Evolutionary conservation across 1,284 basidiomycete genomes (phyloP), one percentile per base, ranked within the genome.

Genomic region (Pascua guehoae): DNA sequence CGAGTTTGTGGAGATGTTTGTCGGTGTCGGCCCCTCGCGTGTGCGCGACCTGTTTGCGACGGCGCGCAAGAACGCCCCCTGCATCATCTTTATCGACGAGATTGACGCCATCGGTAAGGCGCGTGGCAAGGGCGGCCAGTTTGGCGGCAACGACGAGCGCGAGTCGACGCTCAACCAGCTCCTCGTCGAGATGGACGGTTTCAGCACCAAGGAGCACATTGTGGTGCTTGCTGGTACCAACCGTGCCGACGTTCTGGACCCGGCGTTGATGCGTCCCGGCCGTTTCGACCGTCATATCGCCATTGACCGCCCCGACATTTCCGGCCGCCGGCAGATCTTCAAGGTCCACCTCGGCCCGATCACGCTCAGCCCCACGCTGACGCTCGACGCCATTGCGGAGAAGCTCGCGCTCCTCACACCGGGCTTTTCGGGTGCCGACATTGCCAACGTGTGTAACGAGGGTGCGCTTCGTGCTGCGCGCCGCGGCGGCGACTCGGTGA

Each of bases 1-100:
- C 54, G 96, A 98, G 75, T 98, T 99, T 71, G 93, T 99, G 62
- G 96, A 99, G 80, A 98, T 98, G 93, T 99, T 98, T 73, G 96
- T 99, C 63, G 95, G 95, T 80, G 96, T 98, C 56, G 95, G 95
- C 67, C 93, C 95, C 2, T 96, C 92, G 12, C 87, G 96, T 66
- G 96, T 99, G 12, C 87, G 95, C 53, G 95, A 99, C 79, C 85
- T 98, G 54, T 99, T 99, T 75, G 89, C 92, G 37, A 93, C 88
- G 3, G 95, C 95, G 54, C 95, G 92, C 84, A 98, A 98, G 82
- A 86, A 96, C 73, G 92, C 96, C 0, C 95, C 95, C 0, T 95
- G 91, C 74, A 98, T 99, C 81, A 94, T 99, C 55, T 63, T 63
- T 53, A 72, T 72, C 64, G 77, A 99, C 77, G 96, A 99, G 80